These are phyloP conservation scores for Plenodomus lindquistii DNA, from an alignment of 2,329 filamentous ascomycete species.

Conservation along the genomic window DNA sequence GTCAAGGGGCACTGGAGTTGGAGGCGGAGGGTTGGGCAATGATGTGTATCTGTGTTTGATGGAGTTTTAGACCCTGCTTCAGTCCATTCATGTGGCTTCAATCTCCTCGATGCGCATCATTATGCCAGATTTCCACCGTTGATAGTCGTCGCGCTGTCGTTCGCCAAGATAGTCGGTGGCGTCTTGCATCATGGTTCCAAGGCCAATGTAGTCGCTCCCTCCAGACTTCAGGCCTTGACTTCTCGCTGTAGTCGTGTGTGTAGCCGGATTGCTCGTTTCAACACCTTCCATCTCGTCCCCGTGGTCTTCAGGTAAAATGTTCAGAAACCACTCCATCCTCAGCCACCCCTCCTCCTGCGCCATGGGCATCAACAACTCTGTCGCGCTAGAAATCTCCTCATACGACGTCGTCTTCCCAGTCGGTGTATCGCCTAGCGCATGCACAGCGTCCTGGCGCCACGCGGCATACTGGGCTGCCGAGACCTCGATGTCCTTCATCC, in stretches of 20 bases:
- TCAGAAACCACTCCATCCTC: constrained; percentile 61
- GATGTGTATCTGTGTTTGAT: too few species aligned
- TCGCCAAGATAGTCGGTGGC: constrained; percentile 73
- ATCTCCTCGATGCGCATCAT: constrained; percentile 59
- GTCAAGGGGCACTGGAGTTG: constrained; percentile 11
- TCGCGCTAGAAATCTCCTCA: constrained; percentile 47
- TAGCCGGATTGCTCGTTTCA: constrained; percentile 23
- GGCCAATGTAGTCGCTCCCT: constrained; percentile 51
- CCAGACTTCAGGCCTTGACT: constrained; percentile 48
- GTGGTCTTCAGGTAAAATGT: constrained; percentile 47
- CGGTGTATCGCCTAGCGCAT: constrained; percentile 53
- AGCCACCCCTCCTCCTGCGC: constrained; percentile 49
- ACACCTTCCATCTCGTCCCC: constrained; percentile 34
- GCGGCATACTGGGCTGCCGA: constrained; percentile 37
- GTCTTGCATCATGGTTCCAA: constrained; percentile 74
- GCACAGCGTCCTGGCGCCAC: constrained; percentile 52
- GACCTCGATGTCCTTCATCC: constrained; percentile 40
- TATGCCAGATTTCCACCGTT: constrained; percentile 66
- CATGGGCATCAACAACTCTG: constrained; percentile 37
- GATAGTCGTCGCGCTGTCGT: constrained; percentile 63
- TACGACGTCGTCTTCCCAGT: constrained; percentile 54
- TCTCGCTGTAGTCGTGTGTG: constrained; percentile 31
- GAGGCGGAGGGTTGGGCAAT: constrained; percentile 1
- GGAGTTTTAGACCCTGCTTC: too few species aligned
- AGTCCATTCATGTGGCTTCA: constrained; percentile 38